Base-by-base conservation (phyloP, 441 rosid species). In the Viola pubescens region DNA sequence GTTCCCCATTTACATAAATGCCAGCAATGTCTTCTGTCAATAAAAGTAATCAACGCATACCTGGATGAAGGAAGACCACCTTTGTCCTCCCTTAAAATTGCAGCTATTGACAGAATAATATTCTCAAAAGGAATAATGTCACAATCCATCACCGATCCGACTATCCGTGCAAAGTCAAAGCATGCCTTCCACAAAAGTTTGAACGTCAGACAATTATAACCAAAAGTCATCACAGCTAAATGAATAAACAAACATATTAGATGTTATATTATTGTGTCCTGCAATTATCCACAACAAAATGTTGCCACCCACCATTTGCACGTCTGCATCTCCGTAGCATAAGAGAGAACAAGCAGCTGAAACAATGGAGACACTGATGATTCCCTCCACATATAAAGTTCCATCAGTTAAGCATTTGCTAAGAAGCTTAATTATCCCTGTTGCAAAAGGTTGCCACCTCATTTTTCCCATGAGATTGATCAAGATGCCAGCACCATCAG, bases 321-420 rank as follows among this genome's bases (percentile, higher is more conserved):
- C 63, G 64, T 81, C 95, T 63, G 89, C 82, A 72, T 84, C 86
- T 66, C 88, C 97, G 75, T 73, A 79, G 63, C 97, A 83, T 70
- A 94, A 70, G 52, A 94, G 74, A 62, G 94, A 85, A 80, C 85
- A 90, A 7, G 81, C 83, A 60, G 87, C 84, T 54, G 79, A 80
- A 64, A 88, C 78, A 79, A 77, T 78, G 52, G 95, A 74, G 61
- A 81, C 69, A 69, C 73, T 83, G 68, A 88, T 62, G 60, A 90
- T 88, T 58, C 97, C 99, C 73, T 87, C 97, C 63, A 87, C 95
- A 53, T 81, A 84, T 58, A 94, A 80, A 53, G 95, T 88, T 73
- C 97, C 99, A 73, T 94, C 97, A 37, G 91, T 81, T 62, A 91
- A 63, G 84, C 95, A 94, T 81, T 82, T 91, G 69, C 77, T 83